Base-by-base conservation (phyloP, 116 monocot genomes). In the Iris pallida region DNA sequence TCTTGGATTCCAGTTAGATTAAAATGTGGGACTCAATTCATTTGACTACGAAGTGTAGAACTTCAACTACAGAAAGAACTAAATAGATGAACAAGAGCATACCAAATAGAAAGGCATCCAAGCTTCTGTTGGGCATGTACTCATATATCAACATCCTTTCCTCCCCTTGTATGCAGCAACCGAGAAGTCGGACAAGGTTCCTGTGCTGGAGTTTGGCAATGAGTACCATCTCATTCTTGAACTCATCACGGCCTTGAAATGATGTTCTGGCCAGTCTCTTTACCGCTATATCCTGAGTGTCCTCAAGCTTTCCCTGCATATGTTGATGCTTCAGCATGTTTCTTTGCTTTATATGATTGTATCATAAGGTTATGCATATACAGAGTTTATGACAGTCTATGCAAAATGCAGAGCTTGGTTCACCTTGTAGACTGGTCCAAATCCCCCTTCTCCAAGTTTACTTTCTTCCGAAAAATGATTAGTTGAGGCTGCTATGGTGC, bases 21-120 rank as follows among this genome's bases (percentile, higher is more conserved):
- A 30, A 30, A 30, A 30, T 30, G 30, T 30, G 30, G 30, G 3
- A 30, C 30, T 30, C 30, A 30, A 30, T 30, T 30, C 30, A 30
- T 30, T 30, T 30, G 30, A 30, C 30, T 30, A 30, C 0, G 3
- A 30, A 30, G 30, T 1, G 30, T 30, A 30, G 30, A 30, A 30
- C 3, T 30, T 30, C 30, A 30, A 3, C 30, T 30, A 30, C 30
- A 30, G 30, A 30, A 30, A 30, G 3, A 30, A 30, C 8, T 17
- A 20, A 46, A 13, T 3, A 8, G 6, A 17, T 47, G 16, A 18
- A 64, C 5, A 47, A 46, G 20, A 64, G 17, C 16, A 13, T 47
- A 92, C 92, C 68, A 72, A 93, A 93, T 46, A 93, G 77, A 54
- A 87, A 89, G 63, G 68, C 59, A 68, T 89, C 93, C 66, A 93